These are phyloP conservation scores for Westerdykella sp. DNA, from an alignment of 2,329 filamentous ascomycete genomes.

Conservation along the genomic window DNA sequence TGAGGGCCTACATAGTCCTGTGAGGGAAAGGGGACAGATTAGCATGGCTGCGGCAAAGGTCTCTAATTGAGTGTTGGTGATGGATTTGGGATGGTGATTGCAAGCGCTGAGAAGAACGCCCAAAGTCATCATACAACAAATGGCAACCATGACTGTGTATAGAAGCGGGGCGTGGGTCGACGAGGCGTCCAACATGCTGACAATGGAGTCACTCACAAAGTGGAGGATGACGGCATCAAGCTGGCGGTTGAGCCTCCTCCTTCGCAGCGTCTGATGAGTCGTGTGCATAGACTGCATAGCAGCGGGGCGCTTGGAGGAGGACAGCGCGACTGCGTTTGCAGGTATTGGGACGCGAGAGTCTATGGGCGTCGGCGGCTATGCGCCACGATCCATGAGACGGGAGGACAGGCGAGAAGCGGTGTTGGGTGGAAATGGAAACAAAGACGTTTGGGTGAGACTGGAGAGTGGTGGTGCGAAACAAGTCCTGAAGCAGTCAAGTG, in stretches of 20 bases:
- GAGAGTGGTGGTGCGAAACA: too few species aligned
- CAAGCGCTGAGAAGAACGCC: background rate
- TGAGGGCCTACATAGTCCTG: constrained; percentile 31
- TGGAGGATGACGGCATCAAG: constrained; percentile 63
- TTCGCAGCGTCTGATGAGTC: constrained; percentile 1
- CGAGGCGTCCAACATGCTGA: constrained; percentile 11
- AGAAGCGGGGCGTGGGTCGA: constrained; percentile 4
- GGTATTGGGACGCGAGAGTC: too few species aligned
- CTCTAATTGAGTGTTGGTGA: constrained; percentile 1
- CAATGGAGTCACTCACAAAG: constrained; percentile 55
- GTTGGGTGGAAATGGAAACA: too few species aligned
- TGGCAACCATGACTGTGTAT: constrained; percentile 8
- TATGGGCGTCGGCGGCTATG: background rate
- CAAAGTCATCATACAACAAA: background rate
- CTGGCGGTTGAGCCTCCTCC: constrained; percentile 20
- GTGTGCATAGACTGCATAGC: background rate
- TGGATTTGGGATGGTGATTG: background rate
- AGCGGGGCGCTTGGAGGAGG: background rate
- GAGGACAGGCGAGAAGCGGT: too few species aligned
- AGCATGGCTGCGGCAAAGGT: constrained; percentile 11
- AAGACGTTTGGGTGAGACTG: too few species aligned
- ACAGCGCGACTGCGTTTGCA: too few species aligned
- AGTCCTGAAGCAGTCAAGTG: too few species aligned
- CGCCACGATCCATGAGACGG: too few species aligned
- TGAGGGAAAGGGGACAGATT: constrained; percentile 11